Percentiles rank a stretch among this genome's conserved stretches.
Evolutionary conservation across 352 stramenopile genomes (phyloP).

Genomic region (Labyrinthula sp.): DNA sequence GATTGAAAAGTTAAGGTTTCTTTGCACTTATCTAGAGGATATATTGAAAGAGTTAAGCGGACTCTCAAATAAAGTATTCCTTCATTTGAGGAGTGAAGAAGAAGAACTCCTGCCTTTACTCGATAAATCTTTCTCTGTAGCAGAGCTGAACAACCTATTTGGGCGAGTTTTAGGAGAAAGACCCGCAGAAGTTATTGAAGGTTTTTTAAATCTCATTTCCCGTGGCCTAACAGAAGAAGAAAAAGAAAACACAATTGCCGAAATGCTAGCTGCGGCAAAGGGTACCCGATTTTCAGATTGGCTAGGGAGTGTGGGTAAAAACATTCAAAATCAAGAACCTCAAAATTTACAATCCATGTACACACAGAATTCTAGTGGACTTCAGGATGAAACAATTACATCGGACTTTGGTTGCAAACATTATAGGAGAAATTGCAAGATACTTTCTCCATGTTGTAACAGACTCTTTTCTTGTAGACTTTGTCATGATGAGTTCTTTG

Average conservation of each 20-base stretch:
- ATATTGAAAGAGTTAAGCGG: no score
- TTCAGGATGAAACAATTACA: slow-evolving; percentile 1
- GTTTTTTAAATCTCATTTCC: slow-evolving; percentile 37
- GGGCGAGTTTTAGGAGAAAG: slow-evolving; percentile 59
- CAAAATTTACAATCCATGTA: background rate
- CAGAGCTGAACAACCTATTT: slow-evolving; percentile 50
- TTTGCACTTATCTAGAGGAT: no score
- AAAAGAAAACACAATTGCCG: slow-evolving; percentile 6
- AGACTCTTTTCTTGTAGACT: slow-evolving; percentile 64
- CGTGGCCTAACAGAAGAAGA: slow-evolving; percentile 35
- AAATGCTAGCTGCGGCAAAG: slow-evolving; percentile 9
- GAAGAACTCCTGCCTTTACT: slow-evolving; percentile 46
- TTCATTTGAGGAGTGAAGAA: slow-evolving; percentile 50
- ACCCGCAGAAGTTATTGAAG: slow-evolving; percentile 32
- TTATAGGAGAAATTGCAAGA: slow-evolving; percentile 54
- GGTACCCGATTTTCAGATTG: slow-evolving; percentile 18
- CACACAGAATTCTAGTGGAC: no score
- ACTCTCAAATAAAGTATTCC: slow-evolving; percentile 8
- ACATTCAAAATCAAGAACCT: background rate
- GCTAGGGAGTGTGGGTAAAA: slow-evolving; percentile 2
- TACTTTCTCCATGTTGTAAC: slow-evolving; percentile 57
- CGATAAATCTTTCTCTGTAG: slow-evolving; percentile 43
- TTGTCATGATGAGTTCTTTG: slow-evolving; percentile 48
- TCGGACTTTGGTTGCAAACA: slow-evolving; percentile 48
- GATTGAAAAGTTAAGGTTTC: no score